Evolutionary conservation across 2,329 filamentous ascomycete genomes (phyloP).

Genomic region (Paradendryphiella salina): DNA sequence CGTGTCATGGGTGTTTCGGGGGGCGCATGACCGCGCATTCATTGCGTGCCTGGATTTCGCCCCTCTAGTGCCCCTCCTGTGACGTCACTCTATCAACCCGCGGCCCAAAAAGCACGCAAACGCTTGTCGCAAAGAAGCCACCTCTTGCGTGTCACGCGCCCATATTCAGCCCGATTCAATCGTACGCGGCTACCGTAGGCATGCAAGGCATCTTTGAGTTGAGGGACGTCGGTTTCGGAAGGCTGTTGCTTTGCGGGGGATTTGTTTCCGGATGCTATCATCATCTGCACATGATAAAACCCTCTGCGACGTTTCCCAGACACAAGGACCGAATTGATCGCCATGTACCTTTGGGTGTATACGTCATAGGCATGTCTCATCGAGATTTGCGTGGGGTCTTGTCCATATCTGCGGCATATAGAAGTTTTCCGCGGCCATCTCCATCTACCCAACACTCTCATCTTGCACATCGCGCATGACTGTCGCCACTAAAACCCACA

Average conservation of each 20-base stretch:
- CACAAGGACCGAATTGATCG: no score
- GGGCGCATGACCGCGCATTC: conserved; percentile 6
- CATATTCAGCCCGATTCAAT: conserved; percentile 2
- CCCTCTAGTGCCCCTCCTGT: conserved; percentile 12
- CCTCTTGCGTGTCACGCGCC: conserved; percentile 15
- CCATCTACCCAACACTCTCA: background rate
- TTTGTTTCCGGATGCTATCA: background rate
- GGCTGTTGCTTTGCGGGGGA: background rate
- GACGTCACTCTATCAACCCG: conserved; percentile 6
- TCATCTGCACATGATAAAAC: no score
- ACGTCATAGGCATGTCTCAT: no score
- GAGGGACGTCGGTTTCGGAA: conserved; percentile 3
- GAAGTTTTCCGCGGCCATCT: background rate
- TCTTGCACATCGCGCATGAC: background rate
- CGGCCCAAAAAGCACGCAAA: conserved; percentile 14
- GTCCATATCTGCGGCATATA: background rate
- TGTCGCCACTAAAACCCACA: background rate
- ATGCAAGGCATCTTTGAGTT: conserved; percentile 1
- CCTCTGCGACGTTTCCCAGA: no score
- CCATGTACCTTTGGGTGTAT: no score
- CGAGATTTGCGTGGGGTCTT: no score
- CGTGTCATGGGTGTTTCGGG: conserved; percentile 11
- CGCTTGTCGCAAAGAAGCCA: conserved; percentile 9
- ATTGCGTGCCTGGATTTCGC: conserved; percentile 12
- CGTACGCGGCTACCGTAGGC: conserved; percentile 1